A percentile compares a stretch with the other conserved stretches of the same genome.
Evolutionary conservation across 768 basidiomycete species (phyloP).

Genomic region (Amanita thiersii): DNA sequence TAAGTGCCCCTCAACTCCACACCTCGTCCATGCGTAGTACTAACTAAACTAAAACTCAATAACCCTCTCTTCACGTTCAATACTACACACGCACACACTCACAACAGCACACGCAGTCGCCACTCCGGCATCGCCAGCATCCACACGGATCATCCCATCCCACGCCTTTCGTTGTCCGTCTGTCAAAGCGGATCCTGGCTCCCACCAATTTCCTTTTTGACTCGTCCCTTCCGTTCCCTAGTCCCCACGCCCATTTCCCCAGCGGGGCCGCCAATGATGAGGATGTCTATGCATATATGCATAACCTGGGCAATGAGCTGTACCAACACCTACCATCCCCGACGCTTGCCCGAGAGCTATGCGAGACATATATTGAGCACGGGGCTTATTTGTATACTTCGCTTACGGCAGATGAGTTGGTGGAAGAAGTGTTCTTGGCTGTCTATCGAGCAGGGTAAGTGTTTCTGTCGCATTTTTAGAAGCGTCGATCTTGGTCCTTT

Average conservation of each 20-base stretch:
- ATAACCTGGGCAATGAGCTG: slow-evolving; percentile 33
- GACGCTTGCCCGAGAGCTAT: slow-evolving; percentile 51
- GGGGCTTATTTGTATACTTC: slow-evolving; percentile 54
- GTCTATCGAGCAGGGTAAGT: slow-evolving; percentile 47
- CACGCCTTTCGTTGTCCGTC: slow-evolving; percentile 12
- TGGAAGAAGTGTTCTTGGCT: slow-evolving; percentile 43
- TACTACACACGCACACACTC: slow-evolving; percentile 2
- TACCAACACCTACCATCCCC: slow-evolving; percentile 44
- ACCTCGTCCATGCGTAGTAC: no score
- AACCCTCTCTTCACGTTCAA: not conserved
- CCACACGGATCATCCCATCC: not conserved
- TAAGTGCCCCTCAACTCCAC: slow-evolving; percentile 18
- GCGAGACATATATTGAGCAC: slow-evolving; percentile 58
- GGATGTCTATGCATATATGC: slow-evolving; percentile 23
- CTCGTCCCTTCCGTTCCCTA: no score
- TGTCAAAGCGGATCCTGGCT: slow-evolving; percentile 27
- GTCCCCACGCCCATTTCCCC: no score
- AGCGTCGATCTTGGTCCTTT: slow-evolving; percentile 10
- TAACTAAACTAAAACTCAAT: no score
- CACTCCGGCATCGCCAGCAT: not conserved
- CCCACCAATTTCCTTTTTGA: not conserved
- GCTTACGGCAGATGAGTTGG: slow-evolving; percentile 43
- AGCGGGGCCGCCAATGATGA: slow-evolving; percentile 24
- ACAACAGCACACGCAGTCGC: not conserved
- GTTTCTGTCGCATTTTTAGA: no score